Base-by-base conservation (phyloP, 306 rosid species). In the Prunus dulcis region DNA sequence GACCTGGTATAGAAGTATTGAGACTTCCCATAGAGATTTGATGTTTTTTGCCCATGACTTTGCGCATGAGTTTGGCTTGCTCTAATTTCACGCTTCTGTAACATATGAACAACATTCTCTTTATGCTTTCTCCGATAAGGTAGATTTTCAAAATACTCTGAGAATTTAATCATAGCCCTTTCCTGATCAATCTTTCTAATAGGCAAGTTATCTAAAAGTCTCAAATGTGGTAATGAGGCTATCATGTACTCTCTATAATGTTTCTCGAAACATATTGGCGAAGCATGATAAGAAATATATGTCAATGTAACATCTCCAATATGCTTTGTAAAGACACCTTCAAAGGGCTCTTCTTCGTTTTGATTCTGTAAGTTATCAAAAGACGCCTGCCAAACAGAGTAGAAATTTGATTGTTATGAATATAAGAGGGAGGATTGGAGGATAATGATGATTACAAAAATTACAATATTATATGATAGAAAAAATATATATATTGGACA, bases 201-300 rank as follows among this genome's bases (percentile, higher is more conserved):
- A 12, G 87, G 85, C 76, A 92, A 71, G 76, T 86, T 84, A 82
- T 92, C 97, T 76, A 90, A 81, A 72, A 76, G 81, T 85, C 84
- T 86, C 76, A 92, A 80, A 64, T 81, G 82, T 34, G 96, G 88
- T 73, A 92, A 82, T 64, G 93, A 90, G 77, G 91, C 87, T 76
- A 88, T 83, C 89, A 92, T 90, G 87, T 84, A 92, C 77, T 92
- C 96, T 82, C 96, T 87, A 75, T 92, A 92, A 76, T 90, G 82
- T 68, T 87, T 89, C 86, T 90, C 91, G 51, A 82, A 84, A 84
- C 97, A 92, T 80, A 92, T 90, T 55, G 93, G 96, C 6, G 97
- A 92, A 74, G 91, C 84, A 87, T 90, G 90, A 83, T 78, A 71
- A 64, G 96, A 83, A 80, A 87, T 38, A 38, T 38, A 84, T 78